phyloP scores from a whole-genome alignment of 2,329 filamentous ascomycete species.

The Trichophyton rubrum region DNA sequence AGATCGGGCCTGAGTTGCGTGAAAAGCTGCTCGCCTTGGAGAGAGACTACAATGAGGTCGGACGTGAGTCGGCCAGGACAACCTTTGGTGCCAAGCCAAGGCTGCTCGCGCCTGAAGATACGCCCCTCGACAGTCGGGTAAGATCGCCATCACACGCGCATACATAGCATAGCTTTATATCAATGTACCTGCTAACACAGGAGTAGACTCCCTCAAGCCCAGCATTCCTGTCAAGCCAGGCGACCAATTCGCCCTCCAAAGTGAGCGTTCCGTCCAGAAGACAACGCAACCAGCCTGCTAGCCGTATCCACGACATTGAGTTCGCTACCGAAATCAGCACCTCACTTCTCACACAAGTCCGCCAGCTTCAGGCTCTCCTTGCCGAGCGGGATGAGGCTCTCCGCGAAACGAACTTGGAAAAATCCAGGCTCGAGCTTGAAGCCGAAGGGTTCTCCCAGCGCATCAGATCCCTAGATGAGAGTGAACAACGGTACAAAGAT shows the following conservation, averaged over 20 bases:
- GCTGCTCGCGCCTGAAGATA: constrained; percentile 56
- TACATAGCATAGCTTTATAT: neutral
- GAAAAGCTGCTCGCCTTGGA: constrained; percentile 77
- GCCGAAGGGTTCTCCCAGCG: constrained; percentile 67
- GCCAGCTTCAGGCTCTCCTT: constrained; percentile 73
- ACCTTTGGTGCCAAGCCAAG: constrained; percentile 73
- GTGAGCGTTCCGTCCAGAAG: constrained; percentile 75
- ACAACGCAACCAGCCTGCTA: constrained; percentile 77
- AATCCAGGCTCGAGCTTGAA: constrained; percentile 69
- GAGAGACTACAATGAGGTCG: constrained; percentile 88
- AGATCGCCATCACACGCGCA: constrained; percentile 11
- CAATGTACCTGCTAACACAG: constrained; percentile 4
- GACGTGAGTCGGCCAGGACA: constrained; percentile 74
- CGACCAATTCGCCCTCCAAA: constrained; percentile 78
- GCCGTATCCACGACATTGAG: constrained; percentile 86
- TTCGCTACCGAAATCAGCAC: constrained; percentile 98
- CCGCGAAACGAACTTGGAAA: constrained; percentile 60
- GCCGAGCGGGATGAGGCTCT: constrained; percentile 79
- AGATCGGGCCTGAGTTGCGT: constrained; percentile 71
- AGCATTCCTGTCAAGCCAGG: constrained; percentile 70
- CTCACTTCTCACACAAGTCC: constrained; percentile 83
- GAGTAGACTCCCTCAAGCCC: constrained; percentile 56
- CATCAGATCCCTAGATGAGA: constrained; percentile 74
- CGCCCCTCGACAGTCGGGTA: constrained; percentile 38
- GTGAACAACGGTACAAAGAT: constrained; percentile 90